Evolutionary conservation across 2,329 filamentous ascomycete species (phyloP).

Genomic region (Aureobasidium uvarum): DNA sequence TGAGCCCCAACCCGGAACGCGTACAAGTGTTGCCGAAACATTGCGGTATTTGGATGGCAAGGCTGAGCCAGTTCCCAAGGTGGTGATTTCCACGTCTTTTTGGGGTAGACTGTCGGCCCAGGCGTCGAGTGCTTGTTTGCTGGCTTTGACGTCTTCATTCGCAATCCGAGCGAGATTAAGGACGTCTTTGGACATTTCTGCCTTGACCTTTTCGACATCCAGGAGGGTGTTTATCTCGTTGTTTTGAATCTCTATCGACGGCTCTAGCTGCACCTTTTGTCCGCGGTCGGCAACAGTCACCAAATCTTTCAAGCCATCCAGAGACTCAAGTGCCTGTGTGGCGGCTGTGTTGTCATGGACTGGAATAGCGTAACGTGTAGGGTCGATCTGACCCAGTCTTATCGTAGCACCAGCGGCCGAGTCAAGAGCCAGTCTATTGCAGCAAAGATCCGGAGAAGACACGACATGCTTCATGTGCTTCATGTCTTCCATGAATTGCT

Average conservation of each 20-base stretch:
- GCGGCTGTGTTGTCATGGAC: constrained; percentile 58
- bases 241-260: constrained; percentile 45
- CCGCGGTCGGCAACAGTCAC: constrained; percentile 38
- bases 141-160: constrained; percentile 39
- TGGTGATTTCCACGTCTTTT: constrained; percentile 75
- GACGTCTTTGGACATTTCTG: constrained; percentile 49
- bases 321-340: constrained; percentile 28
- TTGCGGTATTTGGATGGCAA: constrained; percentile 92
- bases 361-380: constrained; percentile 69
- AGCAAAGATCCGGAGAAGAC: constrained; percentile 68
- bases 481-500: constrained; percentile 66
- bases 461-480: constrained; percentile 69
- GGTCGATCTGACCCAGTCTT: constrained; percentile 69
- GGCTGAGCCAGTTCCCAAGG: constrained; percentile 88
- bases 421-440: constrained; percentile 71
- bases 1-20: constrained; percentile 79
- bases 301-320: constrained; percentile 26
- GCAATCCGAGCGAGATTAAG: constrained; percentile 53
- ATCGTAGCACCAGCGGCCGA: constrained; percentile 65
- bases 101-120: constrained; percentile 67
- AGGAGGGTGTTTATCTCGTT: constrained; percentile 52
- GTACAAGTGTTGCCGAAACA: constrained; percentile 82
- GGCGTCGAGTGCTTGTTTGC: constrained; percentile 49
- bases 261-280: constrained; percentile 40
- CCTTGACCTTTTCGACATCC: constrained; percentile 47